Evolutionary conservation across 2,329 filamentous ascomycete genomes (phyloP).

Genomic region (Phyllachora maydis): DNA sequence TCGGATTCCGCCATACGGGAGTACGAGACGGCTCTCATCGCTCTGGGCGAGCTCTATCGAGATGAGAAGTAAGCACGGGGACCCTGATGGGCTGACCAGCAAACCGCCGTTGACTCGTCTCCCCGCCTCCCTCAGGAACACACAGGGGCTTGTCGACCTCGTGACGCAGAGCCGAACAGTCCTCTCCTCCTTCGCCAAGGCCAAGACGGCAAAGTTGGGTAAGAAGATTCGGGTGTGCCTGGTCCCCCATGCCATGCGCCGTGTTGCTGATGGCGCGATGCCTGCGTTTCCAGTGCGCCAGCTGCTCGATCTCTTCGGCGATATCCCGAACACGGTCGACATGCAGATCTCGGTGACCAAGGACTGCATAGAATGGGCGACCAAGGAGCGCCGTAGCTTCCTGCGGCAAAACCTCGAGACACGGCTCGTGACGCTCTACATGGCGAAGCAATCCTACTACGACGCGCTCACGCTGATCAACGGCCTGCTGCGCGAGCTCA

Average conservation of each 20-base stretch:
- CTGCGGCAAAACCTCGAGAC: conserved; percentile 96
- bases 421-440: conserved; percentile 79
- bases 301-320: conserved; percentile 83
- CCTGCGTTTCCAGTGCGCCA: conserved; percentile 53
- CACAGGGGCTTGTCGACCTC: conserved; percentile 70
- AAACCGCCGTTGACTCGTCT: too few species aligned
- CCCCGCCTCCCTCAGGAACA: conserved; percentile 50
- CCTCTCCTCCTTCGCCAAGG: conserved; percentile 92
- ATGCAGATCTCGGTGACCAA: conserved; percentile 90
- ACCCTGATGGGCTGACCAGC: too few species aligned
- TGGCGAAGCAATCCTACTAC: conserved; percentile 95
- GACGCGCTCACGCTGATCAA: conserved; percentile 95
- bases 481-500: conserved; percentile 83
- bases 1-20: conserved; percentile 73
- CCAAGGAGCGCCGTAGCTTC: conserved; percentile 84
- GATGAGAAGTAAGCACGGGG: conserved; percentile 61
- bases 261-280: too few species aligned
- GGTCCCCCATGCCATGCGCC: conserved; percentile 1
- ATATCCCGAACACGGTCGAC: conserved; percentile 87
- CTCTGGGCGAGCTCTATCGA: conserved; percentile 78
- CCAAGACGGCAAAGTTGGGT: conserved; percentile 97
- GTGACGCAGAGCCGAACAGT: conserved; percentile 80
- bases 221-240: conserved; percentile 15
- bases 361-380: conserved; percentile 98
- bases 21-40: conserved; percentile 77